Conservation (phyloP, 1,284 basidiomycete genomes). For the Fomitopsis palustris region DNA sequence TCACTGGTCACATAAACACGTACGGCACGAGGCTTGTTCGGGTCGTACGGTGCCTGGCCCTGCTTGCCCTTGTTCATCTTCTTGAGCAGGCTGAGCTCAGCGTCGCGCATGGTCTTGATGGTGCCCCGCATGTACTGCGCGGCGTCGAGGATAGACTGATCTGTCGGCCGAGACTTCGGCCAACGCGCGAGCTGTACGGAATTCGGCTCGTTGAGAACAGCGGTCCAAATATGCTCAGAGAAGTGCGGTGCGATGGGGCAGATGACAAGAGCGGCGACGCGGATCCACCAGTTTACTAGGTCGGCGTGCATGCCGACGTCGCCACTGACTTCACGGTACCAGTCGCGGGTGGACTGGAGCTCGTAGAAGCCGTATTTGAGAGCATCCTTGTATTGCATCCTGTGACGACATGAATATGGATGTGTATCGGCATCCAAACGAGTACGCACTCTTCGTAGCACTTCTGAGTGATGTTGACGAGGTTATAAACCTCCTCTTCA, state of each 20-base stretch:
- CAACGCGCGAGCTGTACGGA: constrained; percentile 84
- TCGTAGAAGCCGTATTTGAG: constrained; percentile 97
- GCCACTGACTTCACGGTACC: constrained; percentile 93
- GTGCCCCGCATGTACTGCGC: constrained; percentile 83
- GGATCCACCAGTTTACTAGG: constrained; percentile 79
- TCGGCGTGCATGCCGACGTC: constrained; percentile 91
- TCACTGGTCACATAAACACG: constrained; percentile 86
- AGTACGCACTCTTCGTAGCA: constrained; percentile 75
- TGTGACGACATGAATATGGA: constrained; percentile 26
- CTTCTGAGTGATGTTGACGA: constrained; percentile 77
- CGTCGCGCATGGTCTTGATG: constrained; percentile 88
- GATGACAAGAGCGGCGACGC: constrained; percentile 75
- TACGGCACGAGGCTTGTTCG: constrained; percentile 82
- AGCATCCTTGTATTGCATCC: constrained; percentile 94
- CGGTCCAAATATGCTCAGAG: constrained; percentile 87
- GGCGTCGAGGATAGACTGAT: constrained; percentile 65
- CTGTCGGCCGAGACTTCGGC: constrained; percentile 61
- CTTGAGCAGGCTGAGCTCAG: constrained; percentile 79
- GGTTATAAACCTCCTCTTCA: constrained; percentile 87
- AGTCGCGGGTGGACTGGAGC: constrained; percentile 88
- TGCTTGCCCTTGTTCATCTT: constrained; percentile 66
- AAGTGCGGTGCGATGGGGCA: constrained; percentile 94
- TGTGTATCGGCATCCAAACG: background rate
- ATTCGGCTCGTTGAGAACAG: constrained; percentile 68
- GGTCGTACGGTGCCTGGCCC: constrained; percentile 63